These are phyloP conservation scores for Pistacia vera DNA, from an alignment of 345 rosid genomes.

Conservation along the genomic window DNA sequence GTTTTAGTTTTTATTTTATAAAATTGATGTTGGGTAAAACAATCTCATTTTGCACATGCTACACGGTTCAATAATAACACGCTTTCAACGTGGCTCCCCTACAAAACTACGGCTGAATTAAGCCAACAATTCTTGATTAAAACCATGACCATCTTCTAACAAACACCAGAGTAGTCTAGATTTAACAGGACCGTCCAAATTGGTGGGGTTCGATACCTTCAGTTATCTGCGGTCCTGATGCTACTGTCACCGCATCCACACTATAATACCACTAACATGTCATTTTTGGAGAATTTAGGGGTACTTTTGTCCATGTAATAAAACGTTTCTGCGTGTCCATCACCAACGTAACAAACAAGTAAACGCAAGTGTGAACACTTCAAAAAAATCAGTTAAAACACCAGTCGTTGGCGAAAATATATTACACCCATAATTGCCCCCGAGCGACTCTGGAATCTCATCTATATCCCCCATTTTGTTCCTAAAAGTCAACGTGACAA, in stretches of 20 bases:
- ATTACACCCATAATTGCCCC: constrained; percentile 24
- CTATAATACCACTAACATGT: background rate
- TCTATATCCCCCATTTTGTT: background rate
- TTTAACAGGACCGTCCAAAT: constrained; percentile 24
- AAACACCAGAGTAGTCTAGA: constrained; percentile 23
- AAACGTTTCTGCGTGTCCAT: background rate
- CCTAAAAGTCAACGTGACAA: constrained; percentile 18
- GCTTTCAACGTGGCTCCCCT: background rate
- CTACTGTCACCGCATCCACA: background rate
- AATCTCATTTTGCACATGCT: background rate
- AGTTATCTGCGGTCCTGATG: background rate
- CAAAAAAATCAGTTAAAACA: background rate
- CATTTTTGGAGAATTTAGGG: constrained; percentile 3
- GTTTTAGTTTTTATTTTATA: too few relatives aligned
- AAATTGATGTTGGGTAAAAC: background rate
- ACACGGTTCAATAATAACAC: background rate
- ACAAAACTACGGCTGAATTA: too few relatives aligned
- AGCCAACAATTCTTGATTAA: too few relatives aligned
- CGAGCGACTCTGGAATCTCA: background rate
- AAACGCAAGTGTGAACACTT: constrained; percentile 18
- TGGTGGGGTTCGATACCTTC: background rate
- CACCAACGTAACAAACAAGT: constrained; percentile 8
- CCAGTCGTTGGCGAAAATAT: background rate
- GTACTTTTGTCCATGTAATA: constrained; percentile 3
- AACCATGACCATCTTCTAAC: background rate